phyloP scores from a whole-genome alignment of 2,329 filamentous ascomycete genomes.

The Talaromyces sp. region DNA sequence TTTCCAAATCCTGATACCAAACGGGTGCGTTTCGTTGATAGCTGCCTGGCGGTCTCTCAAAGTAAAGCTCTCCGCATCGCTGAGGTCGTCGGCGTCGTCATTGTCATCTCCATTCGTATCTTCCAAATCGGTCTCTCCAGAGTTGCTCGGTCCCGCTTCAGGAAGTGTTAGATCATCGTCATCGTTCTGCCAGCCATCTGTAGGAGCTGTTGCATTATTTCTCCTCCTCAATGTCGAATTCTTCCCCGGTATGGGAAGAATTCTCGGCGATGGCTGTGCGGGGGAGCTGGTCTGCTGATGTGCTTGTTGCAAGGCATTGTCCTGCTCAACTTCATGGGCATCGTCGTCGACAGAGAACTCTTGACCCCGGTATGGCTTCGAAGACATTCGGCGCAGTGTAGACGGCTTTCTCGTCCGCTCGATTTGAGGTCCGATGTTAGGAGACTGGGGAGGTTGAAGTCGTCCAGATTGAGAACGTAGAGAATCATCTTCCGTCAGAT shows the following conservation, averaged over 20 bases:
- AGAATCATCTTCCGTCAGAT: conserved; percentile 12
- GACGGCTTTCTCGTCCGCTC: conserved; percentile 67
- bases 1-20: conserved; percentile 98
- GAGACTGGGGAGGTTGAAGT: conserved; percentile 43
- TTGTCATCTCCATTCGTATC: conserved; percentile 25
- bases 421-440: conserved; percentile 38
- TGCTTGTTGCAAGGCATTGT: conserved; percentile 50
- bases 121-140: conserved; percentile 25
- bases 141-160: conserved; percentile 29
- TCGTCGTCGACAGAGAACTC: conserved; percentile 92
- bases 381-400: conserved; percentile 71
- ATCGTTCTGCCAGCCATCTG: conserved; percentile 40
- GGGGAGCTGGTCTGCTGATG: conserved; percentile 27
- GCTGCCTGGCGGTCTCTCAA: conserved; percentile 94
- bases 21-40: conserved; percentile 98
- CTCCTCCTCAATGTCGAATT: conserved; percentile 44
- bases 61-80: conserved; percentile 96
- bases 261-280: conserved; percentile 35
- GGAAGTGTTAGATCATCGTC: conserved; percentile 39
- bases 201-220: conserved; percentile 32
- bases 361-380: conserved; percentile 76
- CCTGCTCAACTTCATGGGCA: conserved; percentile 72
- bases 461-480: conserved; percentile 7
- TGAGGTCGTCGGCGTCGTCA: conserved; percentile 51
- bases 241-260: conserved; percentile 34